Evolutionary conservation across 306 rosid species (phyloP), one percentile per base, ranked within the genome.

Genomic region (Arachis stenosperma): DNA sequence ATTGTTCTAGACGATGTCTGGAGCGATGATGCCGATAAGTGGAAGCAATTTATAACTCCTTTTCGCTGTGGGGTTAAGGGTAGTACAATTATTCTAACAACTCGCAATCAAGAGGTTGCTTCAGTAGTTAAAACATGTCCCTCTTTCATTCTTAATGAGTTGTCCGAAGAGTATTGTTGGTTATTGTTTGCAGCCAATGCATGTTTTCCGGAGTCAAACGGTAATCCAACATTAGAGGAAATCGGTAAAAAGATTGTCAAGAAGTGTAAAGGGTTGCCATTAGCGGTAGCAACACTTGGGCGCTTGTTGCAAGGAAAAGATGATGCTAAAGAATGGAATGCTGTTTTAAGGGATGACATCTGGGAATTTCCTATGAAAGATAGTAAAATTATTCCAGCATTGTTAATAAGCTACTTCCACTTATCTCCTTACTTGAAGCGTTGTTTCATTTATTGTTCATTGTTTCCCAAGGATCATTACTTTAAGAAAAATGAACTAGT

Each of bases 391-490:
- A 29, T 73, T 3, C 65, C 79, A 0, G 67, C 42, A 1, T 47
- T 82, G 6, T 67, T 63, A 44, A 44, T 82, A 30, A 85, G 89
- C 58, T 85, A 85, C 7, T 41, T 71, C 11, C 50, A 75, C 39
- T 80, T 81, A 8, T 78, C 84, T 10, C 63, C 65, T 10, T 9
- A 67, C 59, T 17, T 73, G 65, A 84, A 77, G 39, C 66, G 27
- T 43, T 84, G 85, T 29, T 86, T 86, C 83, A 80, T 81, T 11
- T 81, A 83, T 61, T 80, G 77, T 70, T 78, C 84, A 0, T 57
- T 80, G 40, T 83, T 66, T 7, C 81, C 87, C 5, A 80, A 83
- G 42, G 66, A 42, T 15, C 43, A 71, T 6, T 6, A 30, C 9
- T 41, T 74, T 1, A 73, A 70, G 55, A 66, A 59, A 39, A 4